These are phyloP conservation scores for Clathrospora elynae DNA, from an alignment of 2,329 filamentous ascomycete genomes.

Conservation along the genomic window DNA sequence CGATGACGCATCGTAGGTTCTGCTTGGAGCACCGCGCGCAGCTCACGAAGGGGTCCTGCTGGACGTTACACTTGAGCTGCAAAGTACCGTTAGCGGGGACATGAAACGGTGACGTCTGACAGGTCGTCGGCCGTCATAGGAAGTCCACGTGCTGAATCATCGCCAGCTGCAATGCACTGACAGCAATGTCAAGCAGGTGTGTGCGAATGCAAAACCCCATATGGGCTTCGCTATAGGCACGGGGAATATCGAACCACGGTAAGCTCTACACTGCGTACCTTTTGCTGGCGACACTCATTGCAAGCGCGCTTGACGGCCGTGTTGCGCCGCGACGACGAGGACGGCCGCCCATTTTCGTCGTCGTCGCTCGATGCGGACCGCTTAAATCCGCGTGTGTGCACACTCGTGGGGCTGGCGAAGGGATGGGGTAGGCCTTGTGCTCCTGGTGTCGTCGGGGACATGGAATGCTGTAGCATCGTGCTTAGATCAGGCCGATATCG, in stretches of 20 bases:
- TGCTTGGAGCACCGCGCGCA: constrained; percentile 80
- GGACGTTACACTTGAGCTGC: constrained; percentile 81
- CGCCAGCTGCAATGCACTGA: neutral
- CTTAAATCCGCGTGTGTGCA: constrained; percentile 43
- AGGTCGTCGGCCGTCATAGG: neutral
- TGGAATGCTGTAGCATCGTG: constrained; percentile 27
- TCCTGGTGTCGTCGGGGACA: constrained; percentile 42
- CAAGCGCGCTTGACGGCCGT: constrained; percentile 70
- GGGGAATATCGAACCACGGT: too few relatives aligned
- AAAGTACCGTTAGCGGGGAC: constrained; percentile 25
- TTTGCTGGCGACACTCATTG: constrained; percentile 85
- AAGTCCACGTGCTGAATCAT: neutral
- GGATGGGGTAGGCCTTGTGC: constrained; percentile 32
- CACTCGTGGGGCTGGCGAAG: constrained; percentile 39
- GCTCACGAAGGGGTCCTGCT: constrained; percentile 77
- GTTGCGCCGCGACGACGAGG: constrained; percentile 38
- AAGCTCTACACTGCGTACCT: constrained; percentile 60
- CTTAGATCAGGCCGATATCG: constrained; percentile 25
- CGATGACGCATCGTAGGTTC: constrained; percentile 82
- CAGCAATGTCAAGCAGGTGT: neutral
- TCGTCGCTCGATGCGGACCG: constrained; percentile 47
- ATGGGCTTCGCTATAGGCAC: neutral
- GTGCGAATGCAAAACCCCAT: neutral
- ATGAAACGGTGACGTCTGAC: constrained; percentile 6
- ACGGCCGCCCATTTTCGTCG: constrained; percentile 40